Evolutionary conservation across 176 grass and related monocot genomes (phyloP), one percentile per base, ranked within the genome.

Genomic region (Olyra latifolia): DNA sequence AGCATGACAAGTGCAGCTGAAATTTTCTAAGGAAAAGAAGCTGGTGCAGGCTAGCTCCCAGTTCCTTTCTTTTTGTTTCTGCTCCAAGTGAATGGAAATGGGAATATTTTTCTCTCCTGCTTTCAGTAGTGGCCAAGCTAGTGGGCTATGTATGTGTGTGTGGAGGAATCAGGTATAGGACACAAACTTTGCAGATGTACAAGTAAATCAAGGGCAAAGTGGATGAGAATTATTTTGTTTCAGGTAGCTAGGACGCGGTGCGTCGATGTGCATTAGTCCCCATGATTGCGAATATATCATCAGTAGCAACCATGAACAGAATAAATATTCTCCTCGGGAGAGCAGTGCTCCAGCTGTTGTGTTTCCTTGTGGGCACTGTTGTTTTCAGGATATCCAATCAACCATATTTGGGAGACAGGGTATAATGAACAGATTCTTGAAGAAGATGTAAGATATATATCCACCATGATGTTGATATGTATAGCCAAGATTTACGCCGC

Each of bases 191-290:
- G 70, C 76, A 35, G 5, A 65, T 77, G 71, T 29, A 39, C 20
- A 46, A 64, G 53, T 66, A 68, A 85, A 79, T 27, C 27, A 69
- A 63, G 25, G 64, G 44, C 60, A 81, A 84, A 89, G 25, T 75
- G 70, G 77, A 89, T 65, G 71, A 38, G 65, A 74, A 76, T 49
- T 45, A 38, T 83, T 83, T 83, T 52, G 63, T 50, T 81, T 81
- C 82, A 77, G 87, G 71, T 76, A 77, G 87, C 64, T 76, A 70
- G 87, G 68, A 88, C 87, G 87, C 87, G 77, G 82, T 85, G 87
- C 77, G 65, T 82, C 87, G 78, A 89, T 65, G 82, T 64, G 63
- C 87, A 57, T 54, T 54, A 55, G 28, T 48, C 15, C 71, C 67
- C 75, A 84, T 85, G 71, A 85, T 85, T 64, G 77, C 82, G 87